Evolutionary conservation across 306 rosid species (phyloP), one percentile per base, ranked within the genome.

Genomic region (Ziziphus jujuba): DNA sequence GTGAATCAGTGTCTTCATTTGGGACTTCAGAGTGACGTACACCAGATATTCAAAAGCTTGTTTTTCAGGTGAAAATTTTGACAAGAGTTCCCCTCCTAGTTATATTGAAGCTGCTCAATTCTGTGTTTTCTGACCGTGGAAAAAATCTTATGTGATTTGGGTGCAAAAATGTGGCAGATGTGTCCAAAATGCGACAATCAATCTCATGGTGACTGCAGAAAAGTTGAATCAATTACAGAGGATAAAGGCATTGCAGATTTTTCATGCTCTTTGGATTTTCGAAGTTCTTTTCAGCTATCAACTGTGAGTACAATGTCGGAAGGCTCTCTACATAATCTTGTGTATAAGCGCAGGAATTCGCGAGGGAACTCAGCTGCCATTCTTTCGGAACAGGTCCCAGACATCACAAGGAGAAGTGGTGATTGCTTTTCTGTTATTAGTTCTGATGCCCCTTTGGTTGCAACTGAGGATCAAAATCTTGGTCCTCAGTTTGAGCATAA

Each of bases 81-180:
- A 75, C 78, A 59, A 78, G 73, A 80, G 73, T 72, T 84, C 82
- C 51, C 61, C 73, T 74, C 66, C 75, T 74, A 80, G 83, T 77
- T 81, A 81, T 83, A 77, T 71, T 79, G 84, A 85, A 75, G 83
- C 79, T 83, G 82, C 80, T 75, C 62, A 71, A 77, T 79, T 77
- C 85, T 64, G 47, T 75, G 75, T 28, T 59, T 53, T 77, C 65
- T 79, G 79, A 83, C 71, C 63, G 73, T 77, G 80, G 83, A 74
- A 73, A 79, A 71, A 68, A 70, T 72, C 80, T 76, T 52, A 17
- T 70, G 87, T 84, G 87, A 85, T 44, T 60, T 76, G 81, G 82
- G 81, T 83, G 72, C 81, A 79, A 81, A 78, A 89, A 84, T 80
- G 79, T 84, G 89, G 83, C 89, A 86, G 97, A 91, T 86, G 77